These are phyloP conservation scores for Osmanthus fragrans DNA, from an alignment of 257 asterid species.

Conservation along the genomic window DNA sequence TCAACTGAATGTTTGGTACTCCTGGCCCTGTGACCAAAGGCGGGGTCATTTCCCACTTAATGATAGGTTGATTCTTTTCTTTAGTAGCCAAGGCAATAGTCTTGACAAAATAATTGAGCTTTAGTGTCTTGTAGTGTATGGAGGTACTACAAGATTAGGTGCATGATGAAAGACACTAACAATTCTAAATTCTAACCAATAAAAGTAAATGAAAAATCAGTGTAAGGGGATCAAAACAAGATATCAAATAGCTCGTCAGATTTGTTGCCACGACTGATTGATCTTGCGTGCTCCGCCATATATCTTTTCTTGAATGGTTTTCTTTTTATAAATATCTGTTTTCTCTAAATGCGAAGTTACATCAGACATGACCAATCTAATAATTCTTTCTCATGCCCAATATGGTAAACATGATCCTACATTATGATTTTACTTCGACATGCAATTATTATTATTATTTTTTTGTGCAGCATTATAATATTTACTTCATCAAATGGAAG, in stretches of 20 bases:
- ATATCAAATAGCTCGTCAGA: background rate
- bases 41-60: too few relatives aligned
- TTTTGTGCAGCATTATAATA: background rate
- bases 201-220: background rate
- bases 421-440: background rate
- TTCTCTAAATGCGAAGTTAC: background rate
- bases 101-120: too few relatives aligned
- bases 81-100: too few relatives aligned
- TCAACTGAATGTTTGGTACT: too few relatives aligned
- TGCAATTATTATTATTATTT: background rate
- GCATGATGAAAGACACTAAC: background rate
- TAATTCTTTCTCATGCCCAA: background rate
- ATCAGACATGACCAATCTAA: background rate
- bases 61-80: too few relatives aligned
- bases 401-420: background rate
- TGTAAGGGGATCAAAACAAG: background rate
- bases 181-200: background rate
- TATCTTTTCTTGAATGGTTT: background rate
- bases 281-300: background rate
- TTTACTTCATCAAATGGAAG: background rate
- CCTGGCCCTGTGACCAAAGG: too few relatives aligned
- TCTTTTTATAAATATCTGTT: background rate
- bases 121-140: too few relatives aligned
- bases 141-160: too few relatives aligned
- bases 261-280: background rate